Percentiles rank a stretch among this genome's conserved stretches.
Evolutionary conservation across 257 asterid species (phyloP).

Genomic region (Mitragyna speciosa): DNA sequence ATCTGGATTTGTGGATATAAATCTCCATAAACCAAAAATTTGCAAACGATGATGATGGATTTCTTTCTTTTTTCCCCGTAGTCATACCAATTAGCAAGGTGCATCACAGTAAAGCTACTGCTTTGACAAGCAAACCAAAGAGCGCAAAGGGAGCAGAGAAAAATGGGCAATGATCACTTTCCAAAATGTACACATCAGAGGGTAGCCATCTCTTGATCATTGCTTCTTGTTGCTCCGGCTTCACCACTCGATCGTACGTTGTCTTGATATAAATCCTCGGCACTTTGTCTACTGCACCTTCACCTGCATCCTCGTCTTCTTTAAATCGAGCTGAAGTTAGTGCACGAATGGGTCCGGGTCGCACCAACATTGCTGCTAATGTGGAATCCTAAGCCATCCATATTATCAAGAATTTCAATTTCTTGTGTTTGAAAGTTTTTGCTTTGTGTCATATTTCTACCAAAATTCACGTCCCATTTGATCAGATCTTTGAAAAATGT

Average conservation of each 20-base stretch:
- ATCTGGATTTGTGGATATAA: no score
- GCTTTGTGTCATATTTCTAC: no score
- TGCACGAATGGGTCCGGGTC: constrained; percentile 76
- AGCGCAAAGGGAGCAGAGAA: constrained; percentile 73
- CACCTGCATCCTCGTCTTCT: constrained; percentile 8
- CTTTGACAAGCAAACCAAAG: constrained; percentile 60
- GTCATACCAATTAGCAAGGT: no score
- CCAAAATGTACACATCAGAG: constrained; percentile 49
- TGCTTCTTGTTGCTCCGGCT: constrained; percentile 61
- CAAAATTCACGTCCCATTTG: no score
- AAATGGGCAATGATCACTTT: constrained; percentile 84
- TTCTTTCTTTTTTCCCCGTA: neutral
- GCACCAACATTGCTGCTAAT: constrained; percentile 57
- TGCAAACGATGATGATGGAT: neutral
- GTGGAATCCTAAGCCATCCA: constrained; percentile 49
- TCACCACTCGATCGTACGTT: constrained; percentile 46
- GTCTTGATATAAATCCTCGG: constrained; percentile 63
- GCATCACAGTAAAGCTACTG: constrained; percentile 30
- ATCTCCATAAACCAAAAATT: no score
- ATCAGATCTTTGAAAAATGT: no score
- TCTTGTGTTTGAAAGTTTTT: no score
- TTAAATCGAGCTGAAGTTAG: constrained; percentile 41
- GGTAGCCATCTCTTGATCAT: constrained; percentile 85
- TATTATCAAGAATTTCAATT: neutral
- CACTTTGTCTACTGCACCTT: constrained; percentile 36